Evolutionary conservation across 305 asterid genomes (phyloP).

Genomic region (Rubia balearica): DNA sequence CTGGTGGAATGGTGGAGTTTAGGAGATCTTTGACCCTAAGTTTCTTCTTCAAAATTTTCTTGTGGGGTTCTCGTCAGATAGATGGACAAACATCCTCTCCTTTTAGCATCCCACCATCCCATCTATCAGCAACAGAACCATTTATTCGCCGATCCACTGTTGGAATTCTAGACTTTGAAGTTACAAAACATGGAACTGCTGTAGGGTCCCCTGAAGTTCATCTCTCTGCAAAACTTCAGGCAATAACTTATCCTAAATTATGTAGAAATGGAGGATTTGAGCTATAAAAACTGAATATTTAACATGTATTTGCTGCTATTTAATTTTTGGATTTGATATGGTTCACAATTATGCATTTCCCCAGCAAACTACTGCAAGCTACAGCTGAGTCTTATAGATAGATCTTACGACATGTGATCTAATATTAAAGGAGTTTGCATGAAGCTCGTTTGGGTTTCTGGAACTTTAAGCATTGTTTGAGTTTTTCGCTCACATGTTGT

Average conservation of each 20-base stretch:
- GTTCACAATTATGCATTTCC: not conserved
- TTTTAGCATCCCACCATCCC: constrained; percentile 50
- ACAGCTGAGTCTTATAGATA: not conserved
- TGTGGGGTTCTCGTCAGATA: constrained; percentile 83
- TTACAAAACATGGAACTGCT: constrained; percentile 65
- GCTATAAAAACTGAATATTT: not conserved
- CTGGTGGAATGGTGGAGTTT: constrained; percentile 97
- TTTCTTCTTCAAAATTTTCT: constrained; percentile 83
- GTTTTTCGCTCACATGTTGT: not conserved
- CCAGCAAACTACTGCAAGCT: not conserved
- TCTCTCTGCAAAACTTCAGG: constrained; percentile 88
- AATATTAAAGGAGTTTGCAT: not conserved
- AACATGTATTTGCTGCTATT: not conserved
- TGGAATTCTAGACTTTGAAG: constrained; percentile 67
- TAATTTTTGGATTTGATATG: not conserved
- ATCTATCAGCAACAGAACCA: constrained; percentile 66
- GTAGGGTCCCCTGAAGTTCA: constrained; percentile 90
- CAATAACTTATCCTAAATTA: constrained; percentile 17
- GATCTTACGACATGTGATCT: not conserved
- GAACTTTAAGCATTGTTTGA: not conserved
- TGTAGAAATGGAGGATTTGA: not conserved
- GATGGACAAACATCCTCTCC: constrained; percentile 42
- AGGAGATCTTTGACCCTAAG: constrained; percentile 68
- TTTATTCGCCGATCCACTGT: constrained; percentile 51
- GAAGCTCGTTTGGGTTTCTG: not conserved